Conservation (phyloP, 129 eudicot species). For the Kitagawia praeruptora region DNA sequence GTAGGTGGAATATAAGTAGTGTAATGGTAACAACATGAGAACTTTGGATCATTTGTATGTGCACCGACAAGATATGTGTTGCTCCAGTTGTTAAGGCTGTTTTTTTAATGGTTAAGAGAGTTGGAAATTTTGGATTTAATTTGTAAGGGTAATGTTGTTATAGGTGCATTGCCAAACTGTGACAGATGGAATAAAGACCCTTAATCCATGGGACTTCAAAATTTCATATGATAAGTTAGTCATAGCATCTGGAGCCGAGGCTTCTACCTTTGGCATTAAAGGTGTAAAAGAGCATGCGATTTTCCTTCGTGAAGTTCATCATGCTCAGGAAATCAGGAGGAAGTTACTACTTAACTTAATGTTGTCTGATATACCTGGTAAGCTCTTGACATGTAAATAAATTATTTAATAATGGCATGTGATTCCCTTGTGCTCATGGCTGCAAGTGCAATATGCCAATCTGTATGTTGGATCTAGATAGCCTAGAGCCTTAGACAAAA, state of each 20-base stretch:
- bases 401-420: too few relatives aligned
- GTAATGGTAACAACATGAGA: neutral
- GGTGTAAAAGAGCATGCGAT: slow-evolving; percentile 86
- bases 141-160: neutral
- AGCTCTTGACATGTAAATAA: too few relatives aligned
- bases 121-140: neutral
- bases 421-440: too few relatives aligned
- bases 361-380: too few relatives aligned
- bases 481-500: too few relatives aligned
- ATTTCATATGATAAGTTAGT: slow-evolving; percentile 81
- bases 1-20: neutral
- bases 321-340: slow-evolving; percentile 93
- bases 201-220: slow-evolving; percentile 71
- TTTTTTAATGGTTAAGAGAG: too few relatives aligned
- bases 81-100: neutral
- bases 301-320: slow-evolving; percentile 94
- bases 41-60: neutral
- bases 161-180: slow-evolving; percentile 74
- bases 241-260: slow-evolving; percentile 83
- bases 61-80: neutral
- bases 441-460: too few relatives aligned
- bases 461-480: too few relatives aligned
- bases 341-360: slow-evolving; percentile 28
- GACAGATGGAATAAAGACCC: slow-evolving; percentile 50
- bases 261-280: slow-evolving; percentile 86